Evolutionary conservation across 371 early-diverging fungal genomes (phyloP).

Genomic region (Mucor piriformis): DNA sequence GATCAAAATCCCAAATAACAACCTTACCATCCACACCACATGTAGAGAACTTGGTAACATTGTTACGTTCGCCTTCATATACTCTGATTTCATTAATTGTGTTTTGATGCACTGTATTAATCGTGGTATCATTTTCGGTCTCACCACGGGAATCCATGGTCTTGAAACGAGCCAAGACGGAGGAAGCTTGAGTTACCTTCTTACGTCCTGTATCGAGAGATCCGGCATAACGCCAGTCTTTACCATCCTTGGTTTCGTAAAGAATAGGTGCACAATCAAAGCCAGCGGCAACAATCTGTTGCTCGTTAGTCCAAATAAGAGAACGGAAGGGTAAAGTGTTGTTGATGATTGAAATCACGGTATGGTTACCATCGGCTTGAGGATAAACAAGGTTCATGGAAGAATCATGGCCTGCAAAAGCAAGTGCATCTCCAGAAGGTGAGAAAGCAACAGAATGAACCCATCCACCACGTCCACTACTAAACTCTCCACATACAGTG

Average conservation of each 20-base stretch:
- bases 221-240: conserved; percentile 74
- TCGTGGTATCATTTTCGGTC: conserved; percentile 66
- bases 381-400: conserved; percentile 77
- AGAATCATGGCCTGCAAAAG: conserved; percentile 90
- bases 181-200: conserved; percentile 51
- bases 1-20: conserved; percentile 80
- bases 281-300: conserved; percentile 85
- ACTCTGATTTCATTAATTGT: conserved; percentile 83
- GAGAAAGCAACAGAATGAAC: conserved; percentile 93
- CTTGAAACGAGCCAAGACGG: conserved; percentile 88
- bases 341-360: conserved; percentile 62
- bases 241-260: conserved; percentile 61
- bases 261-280: conserved; percentile 92
- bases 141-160: conserved; percentile 93
- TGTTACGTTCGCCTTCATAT: conserved; percentile 58
- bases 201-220: conserved; percentile 77
- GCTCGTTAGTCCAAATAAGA: conserved; percentile 78
- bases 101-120: conserved; percentile 90
- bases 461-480: conserved; percentile 86
- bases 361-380: conserved; percentile 60
- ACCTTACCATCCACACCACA: conserved; percentile 92
- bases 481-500: conserved; percentile 90
- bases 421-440: conserved; percentile 89
- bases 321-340: conserved; percentile 79
- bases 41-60: conserved; percentile 77